Base-by-base conservation (phyloP, 2,329 filamentous ascomycete genomes). In the Pyrenophora seminiperda region DNA sequence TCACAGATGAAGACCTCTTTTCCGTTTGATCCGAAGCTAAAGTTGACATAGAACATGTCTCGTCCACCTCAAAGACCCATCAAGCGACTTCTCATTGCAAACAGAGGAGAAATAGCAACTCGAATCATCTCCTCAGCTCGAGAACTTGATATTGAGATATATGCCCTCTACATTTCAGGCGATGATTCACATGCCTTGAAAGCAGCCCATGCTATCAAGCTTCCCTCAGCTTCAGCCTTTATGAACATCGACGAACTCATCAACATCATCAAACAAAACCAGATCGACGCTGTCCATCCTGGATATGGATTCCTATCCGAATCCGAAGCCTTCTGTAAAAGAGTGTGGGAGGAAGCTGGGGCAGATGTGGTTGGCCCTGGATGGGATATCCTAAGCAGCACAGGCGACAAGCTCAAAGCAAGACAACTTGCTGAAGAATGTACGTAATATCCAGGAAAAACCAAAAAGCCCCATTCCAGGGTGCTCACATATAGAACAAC, bases 221-320 rank as follows among this genome's bases (percentile, higher is more conserved):
- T 86, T 3, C 62, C 76, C 1, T 81, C 80, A 0, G 74, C 81
- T 14, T 68, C 76, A 1, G 75, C 77, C 0, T 86, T 85, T 59
- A 76, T 84, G 60, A 73, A 81, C 56, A 79, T 84, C 24, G 51
- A 75, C 6, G 65, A 74, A 5, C 66, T 86, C 0, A 64, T 84
- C 6, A 47, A 66, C 0, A 66, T 85, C 18, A 79, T 70, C 3
- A 75, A 77, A 46, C 71, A 79, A 30, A 65, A 84, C 60, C 56
- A 70, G 0, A 81, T 85, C 36, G 80, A 84, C 58, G 75, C 81
- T 2, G 73, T 85, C 0, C 82, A 84, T 63, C 82, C 82, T 0
- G 83, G 82, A 4, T 85, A 85, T 70, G 83, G 83, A 7, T 85
- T 96, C 68, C 71, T 85, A 1, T 82, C 79, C 10, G 83, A 85